Percentiles rank a stretch among this genome's conserved stretches.
phyloP scores from a whole-genome alignment of 75 land plant species.

The Larix kaempferi region DNA sequence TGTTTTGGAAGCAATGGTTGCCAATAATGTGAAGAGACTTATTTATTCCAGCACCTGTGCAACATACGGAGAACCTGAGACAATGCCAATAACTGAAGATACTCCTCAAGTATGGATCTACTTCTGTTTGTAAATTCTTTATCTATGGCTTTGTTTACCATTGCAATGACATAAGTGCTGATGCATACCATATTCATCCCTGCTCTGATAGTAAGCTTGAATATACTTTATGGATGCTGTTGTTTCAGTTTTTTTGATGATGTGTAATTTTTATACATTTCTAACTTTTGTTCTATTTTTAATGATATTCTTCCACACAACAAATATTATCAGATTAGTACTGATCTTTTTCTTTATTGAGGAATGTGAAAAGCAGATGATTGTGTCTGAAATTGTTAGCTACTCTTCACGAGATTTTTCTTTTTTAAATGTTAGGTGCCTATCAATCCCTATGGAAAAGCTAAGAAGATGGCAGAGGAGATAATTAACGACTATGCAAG shows the following conservation, averaged over 20 bases:
- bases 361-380: background rate
- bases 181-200: background rate
- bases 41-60: constrained; percentile 51
- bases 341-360: background rate
- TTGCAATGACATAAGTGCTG: background rate
- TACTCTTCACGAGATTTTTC: background rate
- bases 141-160: background rate
- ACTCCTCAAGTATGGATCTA: constrained; percentile 29
- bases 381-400: background rate
- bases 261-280: background rate
- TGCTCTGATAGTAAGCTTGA: background rate
- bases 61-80: constrained; percentile 42
- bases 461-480: constrained; percentile 38
- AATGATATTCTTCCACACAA: background rate
- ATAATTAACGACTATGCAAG: constrained; percentile 28
- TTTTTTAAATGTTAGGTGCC: constrained; percentile 19
- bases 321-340: background rate
- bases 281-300: background rate
- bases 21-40: constrained; percentile 25
- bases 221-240: background rate
- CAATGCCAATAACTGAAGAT: constrained; percentile 39
- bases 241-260: background rate
- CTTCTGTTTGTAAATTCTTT: background rate
- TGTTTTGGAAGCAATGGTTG: constrained; percentile 35
- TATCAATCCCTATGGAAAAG: constrained; percentile 40